Base-by-base conservation (phyloP, 352 stramenopile species). In the Halophytophthora polymorphica region DNA sequence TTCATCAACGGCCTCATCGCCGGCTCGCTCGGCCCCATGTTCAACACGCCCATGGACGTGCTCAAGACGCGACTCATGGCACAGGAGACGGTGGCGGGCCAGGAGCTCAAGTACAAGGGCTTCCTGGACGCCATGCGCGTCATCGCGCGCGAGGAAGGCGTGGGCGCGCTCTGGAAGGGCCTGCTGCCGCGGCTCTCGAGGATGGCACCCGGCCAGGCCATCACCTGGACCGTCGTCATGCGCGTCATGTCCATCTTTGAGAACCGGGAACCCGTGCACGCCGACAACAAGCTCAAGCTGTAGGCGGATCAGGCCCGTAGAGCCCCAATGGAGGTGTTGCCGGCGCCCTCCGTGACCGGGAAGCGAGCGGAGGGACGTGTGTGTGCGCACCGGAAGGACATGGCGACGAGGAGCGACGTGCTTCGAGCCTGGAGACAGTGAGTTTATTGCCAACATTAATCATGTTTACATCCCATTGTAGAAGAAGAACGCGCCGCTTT, bases 161-260 rank as follows among this genome's bases (percentile, higher is more conserved):
- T 96, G 0, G 61, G 77, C 4, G 95, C 96, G 8, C 73, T 99
- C 13, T 99, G 95, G 95, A 99, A 98, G 83, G 96, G 96, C 17
- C 79, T 99, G 36, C 88, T 96, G 29, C 96, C 96, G 25, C 82
- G 96, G 44, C 77, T 99, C 25, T 92, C 97, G 66, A 78, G 95
- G 44, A 98, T 99, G 74, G 94, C 97, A 39, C 96, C 96, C 2
- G 96, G 96, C 36, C 96, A 98, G 68, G 96, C 95, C 41, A 98
- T 99, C 64, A 99, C 96, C 19, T 99, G 86, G 86, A 94, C 86
- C 0, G 84, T 96, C 25, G 86, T 96, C 53, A 93, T 90, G 78
- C 77, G 73, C 34, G 84, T 94, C 18, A 91, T 81, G n/a, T 86
- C 82, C 43, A 90, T 88, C 56, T 93, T 93, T 25, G 86, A 96